Evolutionary conservation across 192 early-diverging fungal genomes (phyloP), one percentile per base, ranked within the genome.

Genomic region (Coemansia sp.): DNA sequence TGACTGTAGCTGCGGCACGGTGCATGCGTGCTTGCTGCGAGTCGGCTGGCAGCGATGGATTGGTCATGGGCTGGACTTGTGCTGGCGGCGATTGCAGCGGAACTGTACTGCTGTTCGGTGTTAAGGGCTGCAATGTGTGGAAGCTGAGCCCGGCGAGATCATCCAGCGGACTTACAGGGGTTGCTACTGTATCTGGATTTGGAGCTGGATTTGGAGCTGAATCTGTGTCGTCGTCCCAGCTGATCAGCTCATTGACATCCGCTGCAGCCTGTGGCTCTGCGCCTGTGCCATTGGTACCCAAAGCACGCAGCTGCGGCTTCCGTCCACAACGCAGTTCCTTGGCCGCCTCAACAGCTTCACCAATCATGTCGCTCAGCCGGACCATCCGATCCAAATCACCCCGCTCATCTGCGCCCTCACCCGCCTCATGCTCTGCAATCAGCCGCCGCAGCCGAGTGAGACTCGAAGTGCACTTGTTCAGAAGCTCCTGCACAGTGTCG

Each of bases 101-200:
- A 6, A 6, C 32, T 35, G 32, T 35, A 7, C 29, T 43, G 48
- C 4, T 6, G 41, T 25, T 21, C 6, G 51, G 21, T 8, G 41
- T 12, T 48, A 22, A 23, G 47, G 59, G 25, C 15, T 23, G 15
- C 23, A 60, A 23, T 10, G 65, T 27, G 11, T 55, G 61, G 32
- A 83, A 79, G 51, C 66, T 60, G 1, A 83, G 65, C 11, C 81
- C 76, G 0, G 54, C 60, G 45, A 83, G 60, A 15, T 79, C 81
- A 27, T 72, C 70, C 17, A 79, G 23, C 9, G 72, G 70, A 38
- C 58, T 72, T 22, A 63, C 35, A 2, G 62, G 51, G 4, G 37
- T 38, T 2, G 35, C 37, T 5, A 50, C 41, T 5, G 29, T 29
- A 11, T 51, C 52, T 14, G 49, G 7, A 54, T 24, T 1, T 29